These are phyloP conservation scores for Cyclotella kingstonii DNA, from an alignment of 108 stramenopile genomes.

Conservation along the genomic window DNA sequence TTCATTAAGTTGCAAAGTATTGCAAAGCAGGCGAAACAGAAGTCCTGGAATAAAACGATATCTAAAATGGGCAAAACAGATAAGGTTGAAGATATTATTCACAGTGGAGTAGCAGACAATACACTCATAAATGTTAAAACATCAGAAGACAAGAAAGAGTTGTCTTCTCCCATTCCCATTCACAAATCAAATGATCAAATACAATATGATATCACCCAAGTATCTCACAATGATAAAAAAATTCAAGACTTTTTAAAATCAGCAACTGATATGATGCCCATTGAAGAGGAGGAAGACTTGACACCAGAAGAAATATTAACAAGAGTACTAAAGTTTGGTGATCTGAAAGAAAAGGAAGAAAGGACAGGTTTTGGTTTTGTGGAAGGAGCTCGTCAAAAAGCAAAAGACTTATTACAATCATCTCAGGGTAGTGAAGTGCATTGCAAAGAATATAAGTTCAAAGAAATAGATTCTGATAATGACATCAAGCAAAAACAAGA, in stretches of 20 bases:
- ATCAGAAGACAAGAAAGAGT: no score
- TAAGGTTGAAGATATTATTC: conserved; percentile 2
- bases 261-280: conserved; percentile 53
- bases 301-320: conserved; percentile 70
- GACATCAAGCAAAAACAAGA: conserved; percentile 40
- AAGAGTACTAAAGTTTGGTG: conserved; percentile 73
- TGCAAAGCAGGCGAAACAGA: conserved; percentile 20
- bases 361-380: conserved; percentile 71
- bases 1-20: conserved; percentile 35
- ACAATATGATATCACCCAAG: conserved; percentile 27
- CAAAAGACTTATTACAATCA: conserved; percentile 63
- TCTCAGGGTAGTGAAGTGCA: conserved; percentile 26
- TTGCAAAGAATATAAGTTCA: conserved; percentile 9
- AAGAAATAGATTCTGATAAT: conserved; percentile 11
- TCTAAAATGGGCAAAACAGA: conserved; percentile 10
- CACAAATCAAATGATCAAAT: conserved; percentile 40
- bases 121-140: no score
- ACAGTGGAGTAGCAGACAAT: no score
- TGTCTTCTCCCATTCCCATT: no score
- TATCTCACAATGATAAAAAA: conserved; percentile 40
- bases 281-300: conserved; percentile 56
- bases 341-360: conserved; percentile 64
- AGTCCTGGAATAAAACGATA: conserved; percentile 36
- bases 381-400: conserved; percentile 76
- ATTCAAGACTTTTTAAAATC: conserved; percentile 61